Conservation (phyloP, 352 stramenopile species). For the Pythium coloratum region DNA sequence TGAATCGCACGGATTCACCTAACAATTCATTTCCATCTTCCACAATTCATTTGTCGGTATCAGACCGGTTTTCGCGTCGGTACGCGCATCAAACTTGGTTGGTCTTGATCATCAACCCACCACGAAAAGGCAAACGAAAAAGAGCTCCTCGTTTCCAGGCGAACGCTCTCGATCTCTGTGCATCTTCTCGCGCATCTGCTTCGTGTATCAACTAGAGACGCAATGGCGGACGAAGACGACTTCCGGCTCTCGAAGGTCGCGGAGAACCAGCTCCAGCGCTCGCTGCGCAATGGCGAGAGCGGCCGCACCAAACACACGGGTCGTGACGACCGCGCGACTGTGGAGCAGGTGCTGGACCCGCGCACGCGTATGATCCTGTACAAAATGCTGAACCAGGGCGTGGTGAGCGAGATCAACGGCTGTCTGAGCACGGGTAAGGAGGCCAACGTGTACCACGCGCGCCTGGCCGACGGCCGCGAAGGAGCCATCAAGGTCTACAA, state of each 20-base stretch:
- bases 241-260: conserved; percentile 79
- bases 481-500: conserved; percentile 87
- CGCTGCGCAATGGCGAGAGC: conserved; percentile 76
- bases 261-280: conserved; percentile 75
- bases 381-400: conserved; percentile 96
- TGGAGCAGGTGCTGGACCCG: conserved; percentile 97
- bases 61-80: conserved; percentile 7
- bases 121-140: conserved; percentile 8
- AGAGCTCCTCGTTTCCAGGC: neutral
- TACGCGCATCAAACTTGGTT: conserved; percentile 21
- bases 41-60: conserved; percentile 1
- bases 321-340: conserved; percentile 97
- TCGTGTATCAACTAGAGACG: neutral
- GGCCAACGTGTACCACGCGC: conserved; percentile 99
- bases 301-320: conserved; percentile 90
- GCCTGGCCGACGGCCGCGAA: conserved; percentile 69
- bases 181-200: neutral
- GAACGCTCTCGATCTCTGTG: neutral
- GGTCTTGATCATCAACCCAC: conserved; percentile 17
- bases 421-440: conserved; percentile 99
- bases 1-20: conserved; percentile 26
- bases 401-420: conserved; percentile 97
- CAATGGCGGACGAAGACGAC: conserved; percentile 60
- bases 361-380: conserved; percentile 99
- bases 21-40: conserved; percentile 1